Evolutionary conservation across 805 yeast genomes (phyloP), one percentile per base, ranked within the genome.

Genomic region (Zygosaccharomyces bisporus): DNA sequence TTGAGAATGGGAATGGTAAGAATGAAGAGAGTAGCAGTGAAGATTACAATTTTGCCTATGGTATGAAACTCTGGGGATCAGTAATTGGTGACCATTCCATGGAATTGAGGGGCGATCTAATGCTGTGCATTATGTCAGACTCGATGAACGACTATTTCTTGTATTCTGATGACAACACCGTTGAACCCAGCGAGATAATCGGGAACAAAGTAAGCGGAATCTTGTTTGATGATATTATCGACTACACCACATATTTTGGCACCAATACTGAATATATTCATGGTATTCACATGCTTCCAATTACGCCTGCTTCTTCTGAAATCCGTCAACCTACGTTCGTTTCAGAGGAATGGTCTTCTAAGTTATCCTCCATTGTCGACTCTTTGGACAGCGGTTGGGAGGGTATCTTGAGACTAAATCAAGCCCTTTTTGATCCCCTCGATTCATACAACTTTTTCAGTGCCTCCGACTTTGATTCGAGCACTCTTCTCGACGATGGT

Each of bases 241-340:
- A 79, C 56, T 81, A 83, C 66, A 76, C 86, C 6, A 83, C 90
- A 2, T 84, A 77, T 56, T 84, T 84, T 57, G 89, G 89, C 4
- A 58, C 67, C 47, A 67, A 74, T 43, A 64, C 68, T 32, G 81
- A 82, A 61, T 83, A 77, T 55, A 82, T 81, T 42, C 87, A 83
- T 53, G 91, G 91, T 4, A 84, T 83, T 47, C 89, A 84, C 60
- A 84, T 83, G 89, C 58, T 84, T 30, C 90, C 90, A 17, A 67
- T 78, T 70, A 46, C 50, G n/a, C 50, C 50, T n/a, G 50, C 39
- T 8, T 46, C 50, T 8, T 44, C 81, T 1, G 74, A 66, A 47
- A 70, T 82, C 33, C 72, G 90, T 46, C 61, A 68, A 13, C 72
- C 81, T 1, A 51, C 55, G 3, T 80, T 73, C 63, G 83, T 75